Evolutionary conservation across 1,284 basidiomycete genomes (phyloP).

Genomic region (Hemileia vastatrix): DNA sequence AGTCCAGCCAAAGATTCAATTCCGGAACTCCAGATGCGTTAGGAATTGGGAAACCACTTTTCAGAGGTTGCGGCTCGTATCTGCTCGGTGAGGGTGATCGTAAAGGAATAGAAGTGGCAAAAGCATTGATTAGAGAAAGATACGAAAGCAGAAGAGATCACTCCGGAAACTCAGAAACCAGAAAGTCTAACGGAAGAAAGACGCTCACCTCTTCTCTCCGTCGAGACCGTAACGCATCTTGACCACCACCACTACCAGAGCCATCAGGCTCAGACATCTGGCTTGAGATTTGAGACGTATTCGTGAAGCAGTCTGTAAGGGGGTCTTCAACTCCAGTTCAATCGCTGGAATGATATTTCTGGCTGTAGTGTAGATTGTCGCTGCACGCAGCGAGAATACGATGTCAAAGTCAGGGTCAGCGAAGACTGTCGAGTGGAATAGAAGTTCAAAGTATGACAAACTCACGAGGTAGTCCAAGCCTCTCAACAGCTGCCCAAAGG

Average conservation of each 20-base stretch:
- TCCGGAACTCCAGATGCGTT: too few species aligned
- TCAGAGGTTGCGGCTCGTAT: too few species aligned
- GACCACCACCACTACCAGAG: slow-evolving; percentile 28
- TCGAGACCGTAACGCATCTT: slow-evolving; percentile 41
- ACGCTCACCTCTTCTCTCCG: slow-evolving; percentile 27
- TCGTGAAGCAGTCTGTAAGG: background rate
- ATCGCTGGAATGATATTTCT: background rate
- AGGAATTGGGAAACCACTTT: too few species aligned
- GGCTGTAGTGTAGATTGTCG: background rate
- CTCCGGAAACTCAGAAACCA: background rate
- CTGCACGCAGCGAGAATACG: background rate
- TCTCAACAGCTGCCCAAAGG: too few species aligned
- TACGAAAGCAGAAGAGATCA: background rate
- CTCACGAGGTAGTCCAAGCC: too few species aligned
- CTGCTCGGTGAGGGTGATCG: too few species aligned
- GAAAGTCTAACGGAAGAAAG: background rate
- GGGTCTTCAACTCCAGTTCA: background rate
- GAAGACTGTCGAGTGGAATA: too few species aligned
- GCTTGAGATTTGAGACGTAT: background rate
- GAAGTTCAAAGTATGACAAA: too few species aligned
- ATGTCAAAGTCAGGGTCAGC: too few species aligned
- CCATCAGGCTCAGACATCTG: background rate
- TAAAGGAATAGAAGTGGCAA: too few species aligned
- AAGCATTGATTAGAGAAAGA: background rate
- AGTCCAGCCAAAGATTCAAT: too few species aligned